A percentile compares a stretch with the other conserved stretches of the same genome.
Evolutionary conservation across 163 green algal genomes (phyloP).

Genomic region (Chloromonas sp.): DNA sequence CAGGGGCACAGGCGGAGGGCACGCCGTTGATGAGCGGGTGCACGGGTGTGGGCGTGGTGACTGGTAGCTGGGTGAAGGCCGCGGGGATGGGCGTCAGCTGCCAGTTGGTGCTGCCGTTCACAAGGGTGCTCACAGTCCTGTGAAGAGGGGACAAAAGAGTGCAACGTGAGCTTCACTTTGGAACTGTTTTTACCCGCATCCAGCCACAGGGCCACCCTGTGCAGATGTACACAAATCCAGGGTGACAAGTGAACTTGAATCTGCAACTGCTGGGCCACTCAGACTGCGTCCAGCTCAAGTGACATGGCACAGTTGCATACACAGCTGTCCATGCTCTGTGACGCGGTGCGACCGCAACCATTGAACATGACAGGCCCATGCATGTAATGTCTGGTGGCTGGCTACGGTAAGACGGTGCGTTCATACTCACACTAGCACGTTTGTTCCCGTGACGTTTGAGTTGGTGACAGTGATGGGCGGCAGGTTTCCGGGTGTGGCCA

Average conservation of each 20-base stretch:
- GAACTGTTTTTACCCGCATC: no score
- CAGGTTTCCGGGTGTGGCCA: conserved; percentile 18
- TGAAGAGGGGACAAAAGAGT: not conserved
- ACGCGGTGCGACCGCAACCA: no score
- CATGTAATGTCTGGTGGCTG: no score
- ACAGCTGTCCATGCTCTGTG: no score
- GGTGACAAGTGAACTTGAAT: no score
- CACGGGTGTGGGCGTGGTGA: not conserved
- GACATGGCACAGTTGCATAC: no score
- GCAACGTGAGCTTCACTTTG: no score
- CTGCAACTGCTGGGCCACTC: no score
- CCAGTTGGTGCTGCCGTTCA: conserved; percentile 20
- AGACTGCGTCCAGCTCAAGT: no score
- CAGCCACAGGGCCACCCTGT: no score
- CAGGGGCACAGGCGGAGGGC: conserved; percentile 13
- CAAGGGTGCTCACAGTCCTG: not conserved
- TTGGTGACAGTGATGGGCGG: conserved; percentile 5
- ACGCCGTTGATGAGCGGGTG: conserved; percentile 15
- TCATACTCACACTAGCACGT: not conserved
- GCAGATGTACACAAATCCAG: no score
- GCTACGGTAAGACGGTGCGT: not conserved
- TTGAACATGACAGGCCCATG: no score
- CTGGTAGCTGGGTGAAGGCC: conserved; percentile 17
- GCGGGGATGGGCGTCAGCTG: conserved; percentile 27
- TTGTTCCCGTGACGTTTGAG: not conserved